Base-by-base conservation (phyloP, 2,329 filamentous ascomycete genomes). In the Onygenales sp. region DNA sequence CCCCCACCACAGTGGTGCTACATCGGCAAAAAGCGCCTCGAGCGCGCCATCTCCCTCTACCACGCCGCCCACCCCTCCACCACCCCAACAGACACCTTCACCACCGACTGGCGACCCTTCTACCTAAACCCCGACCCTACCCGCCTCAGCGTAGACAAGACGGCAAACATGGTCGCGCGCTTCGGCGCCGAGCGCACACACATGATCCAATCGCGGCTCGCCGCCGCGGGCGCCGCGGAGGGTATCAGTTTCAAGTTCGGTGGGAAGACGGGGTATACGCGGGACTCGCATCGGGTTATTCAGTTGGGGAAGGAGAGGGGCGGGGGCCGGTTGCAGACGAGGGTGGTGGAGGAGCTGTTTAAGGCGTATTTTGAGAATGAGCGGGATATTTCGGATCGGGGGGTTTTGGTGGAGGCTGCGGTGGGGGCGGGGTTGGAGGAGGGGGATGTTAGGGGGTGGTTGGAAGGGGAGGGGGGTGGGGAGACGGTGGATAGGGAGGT, bases 271-370 rank as follows among this genome's bases (percentile, higher is more conserved):
- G 90, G 90, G 47, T 87, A 84, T 62, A 92, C 88, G 14, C 77
- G 88, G 17, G 86, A 94, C 61, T 86, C 85, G 53, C 89, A 95
- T 68, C 80, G 89, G 3, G 65, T 92, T 56, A 78, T 91, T 44
- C 82, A 90, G 70, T 77, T 90, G 52, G 88, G 68, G 70, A 82
- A 76, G 63, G 73, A 65, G 64, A 83, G 79, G 59, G 70, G 17
- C 17, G 73, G 58, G 65, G 70, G 45, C 71, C 78, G 44, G 60
- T 51, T 77, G 49, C 80, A 88, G 72, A 83, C 78, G 37, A 70
- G 71, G 48, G 77, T 88, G 10, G 76, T 86, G 27, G 73, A 80
- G 59, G 76, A 80, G 59, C 66, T 88, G 37, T 88, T 88, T 75
- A 72, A 72, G 47, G 75, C 79, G 48, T 86, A 86, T 62, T 86